These are phyloP conservation scores for Gentiana straminea DNA, from an alignment of 257 asterid species.

Conservation along the genomic window DNA sequence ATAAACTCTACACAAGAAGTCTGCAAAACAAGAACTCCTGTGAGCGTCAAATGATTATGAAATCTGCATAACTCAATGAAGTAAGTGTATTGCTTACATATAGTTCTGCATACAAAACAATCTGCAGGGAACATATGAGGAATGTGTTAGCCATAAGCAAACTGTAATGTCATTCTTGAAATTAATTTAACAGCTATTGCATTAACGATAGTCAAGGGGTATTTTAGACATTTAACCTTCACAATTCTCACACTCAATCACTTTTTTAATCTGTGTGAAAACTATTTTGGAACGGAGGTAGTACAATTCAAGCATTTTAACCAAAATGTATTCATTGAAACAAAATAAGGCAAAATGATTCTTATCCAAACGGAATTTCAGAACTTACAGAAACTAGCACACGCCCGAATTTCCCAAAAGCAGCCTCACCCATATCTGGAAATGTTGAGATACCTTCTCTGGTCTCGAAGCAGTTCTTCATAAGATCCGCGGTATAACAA, in stretches of 20 bases:
- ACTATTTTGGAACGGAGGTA: too few species aligned
- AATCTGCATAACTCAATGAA: background rate
- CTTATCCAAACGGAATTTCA: background rate
- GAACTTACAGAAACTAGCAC: constrained; percentile 53
- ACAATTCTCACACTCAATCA: too few species aligned
- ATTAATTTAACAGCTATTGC: too few species aligned
- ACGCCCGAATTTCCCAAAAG: constrained; percentile 70
- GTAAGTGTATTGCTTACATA: constrained; percentile 38
- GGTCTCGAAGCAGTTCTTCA: constrained; percentile 72
- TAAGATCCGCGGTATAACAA: constrained; percentile 68
- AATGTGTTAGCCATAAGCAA: too few species aligned
- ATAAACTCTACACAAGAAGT: constrained; percentile 68
- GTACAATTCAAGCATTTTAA: too few species aligned
- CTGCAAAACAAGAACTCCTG: constrained; percentile 23
- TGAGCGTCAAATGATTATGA: background rate
- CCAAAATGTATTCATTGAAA: background rate
- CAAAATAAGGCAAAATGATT: too few species aligned
- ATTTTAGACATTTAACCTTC: too few species aligned
- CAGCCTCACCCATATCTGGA: constrained; percentile 87
- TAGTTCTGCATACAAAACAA: constrained; percentile 66
- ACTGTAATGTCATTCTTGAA: too few species aligned
- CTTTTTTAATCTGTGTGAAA: too few species aligned
- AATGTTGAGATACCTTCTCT: constrained; percentile 46
- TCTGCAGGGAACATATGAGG: constrained; percentile 32
- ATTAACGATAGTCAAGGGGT: too few species aligned